phyloP scores from a whole-genome alignment of 2,329 filamentous ascomycete genomes.

The Grosmannia huntii region DNA sequence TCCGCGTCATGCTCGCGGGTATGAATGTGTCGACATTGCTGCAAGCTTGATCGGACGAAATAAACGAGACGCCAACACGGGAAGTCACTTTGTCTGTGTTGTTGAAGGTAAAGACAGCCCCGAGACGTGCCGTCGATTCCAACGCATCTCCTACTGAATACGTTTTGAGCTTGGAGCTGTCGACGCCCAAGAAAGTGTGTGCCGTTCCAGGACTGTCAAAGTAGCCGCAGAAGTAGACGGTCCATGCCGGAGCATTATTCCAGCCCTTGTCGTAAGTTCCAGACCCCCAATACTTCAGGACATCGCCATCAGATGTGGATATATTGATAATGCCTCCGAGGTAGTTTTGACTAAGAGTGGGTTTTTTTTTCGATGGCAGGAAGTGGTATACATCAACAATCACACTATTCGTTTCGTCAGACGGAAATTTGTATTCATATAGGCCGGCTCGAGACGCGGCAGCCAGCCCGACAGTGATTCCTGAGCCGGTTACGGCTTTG shows the following conservation, averaged over 20 bases:
- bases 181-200: conserved; percentile 23
- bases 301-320: conserved; percentile 9
- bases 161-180: conserved; percentile 19
- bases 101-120: conserved; percentile 42
- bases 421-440: conserved; percentile 44
- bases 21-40: conserved; percentile 34
- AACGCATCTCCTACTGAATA: conserved; percentile 21
- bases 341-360: conserved; percentile 49
- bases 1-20: conserved; percentile 27
- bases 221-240: conserved; percentile 48
- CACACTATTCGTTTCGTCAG: conserved; percentile 17
- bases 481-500: conserved; percentile 39
- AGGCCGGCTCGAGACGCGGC: conserved; percentile 44
- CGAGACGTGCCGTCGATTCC: conserved; percentile 20
- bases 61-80: conserved; percentile 54
- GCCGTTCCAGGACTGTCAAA: conserved; percentile 28
- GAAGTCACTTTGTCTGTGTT: conserved; percentile 33
- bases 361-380: conserved; percentile 44
- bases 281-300: conserved; percentile 40
- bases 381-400: conserved; percentile 55
- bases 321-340: conserved; percentile 45
- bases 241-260: conserved; percentile 52
- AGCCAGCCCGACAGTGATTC: conserved; percentile 43
- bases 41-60: conserved; percentile 50
- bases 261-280: conserved; percentile 54